phyloP scores from a whole-genome alignment of 345 rosid genomes.

The Melastoma malabathricum region DNA sequence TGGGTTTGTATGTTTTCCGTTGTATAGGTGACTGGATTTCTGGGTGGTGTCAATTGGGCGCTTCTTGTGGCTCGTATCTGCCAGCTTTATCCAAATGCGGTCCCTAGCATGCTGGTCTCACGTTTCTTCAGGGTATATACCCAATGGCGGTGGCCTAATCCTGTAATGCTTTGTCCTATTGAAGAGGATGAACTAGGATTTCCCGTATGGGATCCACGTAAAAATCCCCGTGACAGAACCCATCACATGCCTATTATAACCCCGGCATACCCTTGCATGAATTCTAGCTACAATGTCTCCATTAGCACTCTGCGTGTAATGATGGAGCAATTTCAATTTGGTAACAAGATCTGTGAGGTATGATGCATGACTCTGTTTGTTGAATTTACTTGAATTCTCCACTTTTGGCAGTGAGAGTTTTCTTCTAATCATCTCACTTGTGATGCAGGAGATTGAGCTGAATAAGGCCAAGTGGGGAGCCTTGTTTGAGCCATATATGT shows the following conservation, averaged over 20 bases:
- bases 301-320: constrained; percentile 54
- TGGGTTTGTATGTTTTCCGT: too few species aligned
- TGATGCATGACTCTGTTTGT: constrained; percentile 3
- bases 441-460: constrained; percentile 46
- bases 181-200: constrained; percentile 54
- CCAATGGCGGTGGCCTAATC: constrained; percentile 71
- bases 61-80: constrained; percentile 63
- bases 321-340: constrained; percentile 57
- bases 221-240: constrained; percentile 45
- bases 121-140: constrained; percentile 63
- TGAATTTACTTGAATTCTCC: not conserved
- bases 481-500: constrained; percentile 48
- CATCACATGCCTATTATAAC: constrained; percentile 70
- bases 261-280: constrained; percentile 70
- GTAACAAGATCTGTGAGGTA: constrained; percentile 56
- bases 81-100: constrained; percentile 60
- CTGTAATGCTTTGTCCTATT: constrained; percentile 61
- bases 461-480: constrained; percentile 42
- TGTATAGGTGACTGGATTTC: constrained; percentile 78
- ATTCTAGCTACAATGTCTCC: constrained; percentile 70
- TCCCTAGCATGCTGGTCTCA: constrained; percentile 58
- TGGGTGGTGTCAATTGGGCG: constrained; percentile 77
- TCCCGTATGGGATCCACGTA: constrained; percentile 66
- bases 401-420: too few species aligned
- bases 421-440: not conserved